phyloP scores from a whole-genome alignment of 805 yeast genomes.

The Kluyveromyces dobzhanskii region DNA sequence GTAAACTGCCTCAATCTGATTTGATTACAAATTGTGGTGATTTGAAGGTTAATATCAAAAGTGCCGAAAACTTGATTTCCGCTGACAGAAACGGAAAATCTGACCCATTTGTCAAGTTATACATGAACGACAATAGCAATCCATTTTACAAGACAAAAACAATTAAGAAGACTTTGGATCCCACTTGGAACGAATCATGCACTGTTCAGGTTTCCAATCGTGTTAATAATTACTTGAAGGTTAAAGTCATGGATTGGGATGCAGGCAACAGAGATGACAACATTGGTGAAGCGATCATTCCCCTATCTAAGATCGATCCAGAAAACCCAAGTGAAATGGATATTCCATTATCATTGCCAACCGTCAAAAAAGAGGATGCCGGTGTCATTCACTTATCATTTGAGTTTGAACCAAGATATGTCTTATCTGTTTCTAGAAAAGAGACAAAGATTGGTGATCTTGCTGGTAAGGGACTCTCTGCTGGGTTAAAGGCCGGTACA shows the following conservation, averaged over 20 bases:
- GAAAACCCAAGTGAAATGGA: conserved; percentile 42
- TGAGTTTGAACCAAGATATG: conserved; percentile 63
- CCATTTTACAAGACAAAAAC: conserved; percentile 66
- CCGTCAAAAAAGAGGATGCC: conserved; percentile 34
- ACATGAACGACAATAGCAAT: conserved; percentile 52
- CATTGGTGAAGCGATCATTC: conserved; percentile 57
- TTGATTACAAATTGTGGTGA: conserved; percentile 67
- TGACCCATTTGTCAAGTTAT: conserved; percentile 78
- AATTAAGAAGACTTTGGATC: conserved; percentile 78
- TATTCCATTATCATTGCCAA: conserved; percentile 36
- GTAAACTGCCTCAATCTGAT: conserved; percentile 64
- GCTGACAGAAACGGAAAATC: conserved; percentile 92
- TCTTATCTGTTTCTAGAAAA: conserved; percentile 36
- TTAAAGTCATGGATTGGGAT: conserved; percentile 83
- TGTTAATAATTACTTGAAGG: conserved; percentile 46
- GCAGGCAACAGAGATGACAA: conserved; percentile 81
- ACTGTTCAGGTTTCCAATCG: conserved; percentile 51
- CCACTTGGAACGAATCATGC: conserved; percentile 77
- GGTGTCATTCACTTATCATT: conserved; percentile 58
- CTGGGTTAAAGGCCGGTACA: conserved; percentile 38
- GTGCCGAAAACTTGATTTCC: conserved; percentile 63
- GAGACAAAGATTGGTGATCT: conserved; percentile 37
- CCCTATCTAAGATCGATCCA: conserved; percentile 55
- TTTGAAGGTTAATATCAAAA: conserved; percentile 49
- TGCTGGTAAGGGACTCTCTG: conserved; percentile 45